Percentiles rank a stretch among this genome's conserved stretches.
phyloP scores from a whole-genome alignment of 805 yeast species.

The Candida maesae region DNA sequence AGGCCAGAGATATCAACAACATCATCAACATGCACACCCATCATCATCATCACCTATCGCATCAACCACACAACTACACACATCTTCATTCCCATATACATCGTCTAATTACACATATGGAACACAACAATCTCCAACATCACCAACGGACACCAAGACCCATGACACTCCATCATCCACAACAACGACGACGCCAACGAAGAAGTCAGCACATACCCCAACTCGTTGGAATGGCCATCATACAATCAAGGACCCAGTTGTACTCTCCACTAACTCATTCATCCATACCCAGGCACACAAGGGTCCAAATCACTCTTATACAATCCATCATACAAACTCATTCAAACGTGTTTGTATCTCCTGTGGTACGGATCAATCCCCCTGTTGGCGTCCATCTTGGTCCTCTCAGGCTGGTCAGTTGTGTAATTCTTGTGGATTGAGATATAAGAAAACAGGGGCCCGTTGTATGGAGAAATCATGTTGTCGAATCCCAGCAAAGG shows the following conservation, averaged over 20 bases:
- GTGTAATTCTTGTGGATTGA: conserved; percentile 92
- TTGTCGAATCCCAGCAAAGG: conserved; percentile 90
- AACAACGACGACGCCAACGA: conserved; percentile 5
- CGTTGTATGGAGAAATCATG: conserved; percentile 76
- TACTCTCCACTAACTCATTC: conserved; percentile 18
- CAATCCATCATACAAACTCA: conserved; percentile 26
- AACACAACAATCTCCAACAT: too few relatives aligned
- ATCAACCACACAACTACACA: conserved; percentile 3
- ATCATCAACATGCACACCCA: conserved; percentile 2
- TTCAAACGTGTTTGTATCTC: conserved; percentile 70
- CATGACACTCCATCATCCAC: too few relatives aligned
- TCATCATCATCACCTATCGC: conserved; percentile 13
- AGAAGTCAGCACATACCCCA: conserved; percentile 3
- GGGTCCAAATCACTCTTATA: conserved; percentile 28
- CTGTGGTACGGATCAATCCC: conserved; percentile 86
- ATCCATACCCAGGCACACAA: conserved; percentile 28
- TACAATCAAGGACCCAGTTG: conserved; percentile 13
- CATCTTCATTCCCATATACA: neutral
- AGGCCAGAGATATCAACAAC: neutral
- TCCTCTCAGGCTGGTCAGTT: conserved; percentile 85
- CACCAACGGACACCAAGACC: too few relatives aligned
- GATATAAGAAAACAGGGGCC: conserved; percentile 92
- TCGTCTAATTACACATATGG: conserved; percentile 14
- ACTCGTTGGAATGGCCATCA: conserved; percentile 18
- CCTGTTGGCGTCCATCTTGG: conserved; percentile 99